Percentiles rank a stretch among this genome's conserved stretches.
Conservation (phyloP, 345 rosid species). For the Bruguiera parviflora region DNA sequence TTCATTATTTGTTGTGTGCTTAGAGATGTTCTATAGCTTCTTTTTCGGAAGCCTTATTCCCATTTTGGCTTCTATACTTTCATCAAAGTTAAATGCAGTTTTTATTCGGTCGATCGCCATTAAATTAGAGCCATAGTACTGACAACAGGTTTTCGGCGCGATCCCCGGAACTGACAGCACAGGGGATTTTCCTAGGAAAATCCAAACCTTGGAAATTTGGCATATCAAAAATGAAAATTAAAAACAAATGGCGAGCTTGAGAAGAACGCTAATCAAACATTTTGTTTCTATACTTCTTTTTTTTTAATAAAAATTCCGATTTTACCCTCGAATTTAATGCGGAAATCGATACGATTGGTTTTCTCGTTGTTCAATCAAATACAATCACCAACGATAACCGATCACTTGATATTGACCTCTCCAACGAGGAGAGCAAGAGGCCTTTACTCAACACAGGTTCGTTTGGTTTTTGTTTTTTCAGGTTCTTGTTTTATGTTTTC, state of each 20-base stretch:
- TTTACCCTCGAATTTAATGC: neutral
- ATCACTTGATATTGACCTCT: conserved; percentile 50
- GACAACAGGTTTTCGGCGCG: neutral
- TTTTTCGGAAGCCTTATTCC: neutral
- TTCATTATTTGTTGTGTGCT: neutral
- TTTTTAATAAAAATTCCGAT: conserved; percentile 6
- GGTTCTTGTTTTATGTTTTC: neutral
- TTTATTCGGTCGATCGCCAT: too few species aligned
- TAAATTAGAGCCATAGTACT: too few species aligned
- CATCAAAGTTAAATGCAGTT: too few species aligned
- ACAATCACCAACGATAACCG: conserved; percentile 21
- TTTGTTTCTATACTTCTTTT: neutral
- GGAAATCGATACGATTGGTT: conserved; percentile 29
- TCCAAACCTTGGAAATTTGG: too few species aligned
- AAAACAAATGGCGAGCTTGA: conserved; percentile 28
- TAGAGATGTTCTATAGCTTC: neutral
- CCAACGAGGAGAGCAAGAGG: conserved; percentile 66
- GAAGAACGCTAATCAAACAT: conserved; percentile 37
- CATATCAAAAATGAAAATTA: neutral
- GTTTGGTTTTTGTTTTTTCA: neutral
- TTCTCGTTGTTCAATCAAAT: conserved; percentile 48
- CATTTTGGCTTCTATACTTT: too few species aligned
- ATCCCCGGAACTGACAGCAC: neutral
- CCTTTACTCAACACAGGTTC: conserved; percentile 68
- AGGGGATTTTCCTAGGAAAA: too few species aligned